Conservation (phyloP, 2,329 filamentous ascomycete genomes). For the Rachicladosporium sp. region DNA sequence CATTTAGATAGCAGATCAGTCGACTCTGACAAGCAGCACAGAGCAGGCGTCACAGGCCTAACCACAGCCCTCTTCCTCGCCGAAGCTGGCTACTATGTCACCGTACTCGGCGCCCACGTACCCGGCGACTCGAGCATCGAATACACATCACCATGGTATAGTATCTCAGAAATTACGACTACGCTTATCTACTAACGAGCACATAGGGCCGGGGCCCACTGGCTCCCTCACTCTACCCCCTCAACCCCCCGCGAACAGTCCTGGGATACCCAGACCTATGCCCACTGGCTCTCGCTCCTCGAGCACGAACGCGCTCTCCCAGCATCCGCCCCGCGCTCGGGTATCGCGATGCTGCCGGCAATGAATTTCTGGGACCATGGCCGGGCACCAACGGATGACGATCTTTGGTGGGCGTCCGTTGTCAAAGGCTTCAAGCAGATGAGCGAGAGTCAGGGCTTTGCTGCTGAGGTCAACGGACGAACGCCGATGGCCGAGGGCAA, state of each 20-base stretch:
- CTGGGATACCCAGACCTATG: slow-evolving; percentile 34
- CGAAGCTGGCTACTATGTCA: slow-evolving; percentile 29
- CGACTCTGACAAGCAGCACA: slow-evolving; percentile 7
- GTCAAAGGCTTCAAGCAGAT: slow-evolving; percentile 22
- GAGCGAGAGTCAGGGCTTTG: slow-evolving; percentile 8
- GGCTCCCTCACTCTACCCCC: slow-evolving; percentile 30
- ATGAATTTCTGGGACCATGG: neutral
- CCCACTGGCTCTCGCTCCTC: slow-evolving; percentile 23
- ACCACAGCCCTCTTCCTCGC: slow-evolving; percentile 33
- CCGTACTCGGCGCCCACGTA: slow-evolving; percentile 31
- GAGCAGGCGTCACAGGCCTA: slow-evolving; percentile 37
- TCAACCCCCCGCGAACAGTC: slow-evolving; percentile 22
- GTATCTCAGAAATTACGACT: no score
- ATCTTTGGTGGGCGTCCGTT: slow-evolving; percentile 28
- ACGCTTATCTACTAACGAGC: neutral
- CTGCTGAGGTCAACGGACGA: slow-evolving; percentile 12
- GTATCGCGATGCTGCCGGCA: slow-evolving; percentile 9
- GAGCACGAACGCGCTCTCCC: neutral
- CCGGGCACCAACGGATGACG: slow-evolving; percentile 6
- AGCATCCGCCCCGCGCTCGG: neutral
- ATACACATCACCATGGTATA: slow-evolving; percentile 34
- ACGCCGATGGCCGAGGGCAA: slow-evolving; percentile 11
- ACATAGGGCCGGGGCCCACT: slow-evolving; percentile 36
- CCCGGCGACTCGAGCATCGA: slow-evolving; percentile 30
- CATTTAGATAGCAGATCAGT: slow-evolving; percentile 2